These are phyloP conservation scores for Pseudoturritis turrita DNA, from an alignment of 345 rosid genomes.

Conservation along the genomic window DNA sequence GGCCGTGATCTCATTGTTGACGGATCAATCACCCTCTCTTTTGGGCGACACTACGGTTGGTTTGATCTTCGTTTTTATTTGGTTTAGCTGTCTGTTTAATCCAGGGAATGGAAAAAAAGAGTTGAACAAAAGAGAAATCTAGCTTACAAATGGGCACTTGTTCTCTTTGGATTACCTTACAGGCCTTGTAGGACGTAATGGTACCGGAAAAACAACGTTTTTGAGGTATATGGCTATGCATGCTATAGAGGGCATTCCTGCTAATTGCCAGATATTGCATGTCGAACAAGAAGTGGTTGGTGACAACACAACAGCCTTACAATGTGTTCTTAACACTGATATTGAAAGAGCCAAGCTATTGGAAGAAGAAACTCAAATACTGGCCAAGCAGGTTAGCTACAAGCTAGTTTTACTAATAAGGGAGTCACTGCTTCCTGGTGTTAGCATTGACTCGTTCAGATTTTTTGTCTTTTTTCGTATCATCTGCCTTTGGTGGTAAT, in stretches of 20 bases:
- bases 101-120: constrained; percentile 1
- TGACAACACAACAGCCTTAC: constrained; percentile 82
- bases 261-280: constrained; percentile 92
- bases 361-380: constrained; percentile 70
- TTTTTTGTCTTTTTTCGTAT: not conserved
- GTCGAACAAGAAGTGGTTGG: constrained; percentile 99
- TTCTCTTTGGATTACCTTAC: constrained; percentile 20
- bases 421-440: constrained; percentile 9
- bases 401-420: not conserved
- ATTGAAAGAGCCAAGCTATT: constrained; percentile 79
- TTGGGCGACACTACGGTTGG: constrained; percentile 96
- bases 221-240: constrained; percentile 98
- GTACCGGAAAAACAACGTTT: constrained; percentile 97
- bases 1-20: constrained; percentile 98
- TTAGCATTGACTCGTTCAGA: not conserved
- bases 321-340: constrained; percentile 92
- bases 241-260: constrained; percentile 94
- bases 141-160: constrained; percentile 11
- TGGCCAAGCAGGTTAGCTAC: constrained; percentile 64
- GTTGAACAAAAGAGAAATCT: not conserved
- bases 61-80: constrained; percentile 17
- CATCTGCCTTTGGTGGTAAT: constrained; percentile 21
- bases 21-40: constrained; percentile 80
- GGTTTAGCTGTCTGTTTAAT: not conserved
- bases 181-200: constrained; percentile 99